Percentiles rank a stretch among this genome's conserved stretches.
phyloP scores from a whole-genome alignment of 768 basidiomycete species.

The Mycena haematopus region DNA sequence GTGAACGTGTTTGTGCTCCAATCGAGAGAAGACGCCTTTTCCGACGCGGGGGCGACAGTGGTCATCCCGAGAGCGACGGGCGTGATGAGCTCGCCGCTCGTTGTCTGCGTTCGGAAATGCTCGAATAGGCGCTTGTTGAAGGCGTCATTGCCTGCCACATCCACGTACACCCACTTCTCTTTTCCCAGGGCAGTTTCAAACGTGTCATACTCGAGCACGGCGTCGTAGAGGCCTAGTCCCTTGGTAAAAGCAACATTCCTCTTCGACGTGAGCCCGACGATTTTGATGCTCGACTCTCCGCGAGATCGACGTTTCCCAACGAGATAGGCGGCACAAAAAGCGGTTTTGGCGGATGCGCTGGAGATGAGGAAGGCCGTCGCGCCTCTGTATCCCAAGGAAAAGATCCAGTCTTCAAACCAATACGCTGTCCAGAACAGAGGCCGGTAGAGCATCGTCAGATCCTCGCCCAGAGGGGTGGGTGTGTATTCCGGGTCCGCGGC shows the following conservation, averaged over 20 bases:
- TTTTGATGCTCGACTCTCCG: conserved; percentile 40
- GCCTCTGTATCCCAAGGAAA: conserved; percentile 54
- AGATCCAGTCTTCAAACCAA: conserved; percentile 78
- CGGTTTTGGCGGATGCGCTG: conserved; percentile 76
- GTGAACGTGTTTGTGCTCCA: conserved; percentile 49
- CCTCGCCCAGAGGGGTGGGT: conserved; percentile 54
- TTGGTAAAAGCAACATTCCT: conserved; percentile 62
- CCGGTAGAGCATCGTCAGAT: conserved; percentile 73
- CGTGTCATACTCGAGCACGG: conserved; percentile 60
- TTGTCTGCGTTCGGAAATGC: conserved; percentile 47
- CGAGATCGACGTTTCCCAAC: conserved; percentile 51
- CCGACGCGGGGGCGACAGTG: conserved; percentile 55
- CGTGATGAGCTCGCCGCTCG: conserved; percentile 44
- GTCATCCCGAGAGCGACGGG: conserved; percentile 62
- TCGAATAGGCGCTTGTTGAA: conserved; percentile 53
- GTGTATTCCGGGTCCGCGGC: conserved; percentile 60
- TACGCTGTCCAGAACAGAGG: conserved; percentile 80
- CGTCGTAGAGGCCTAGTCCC: conserved; percentile 60
- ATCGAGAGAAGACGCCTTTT: conserved; percentile 37
- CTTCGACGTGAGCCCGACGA: conserved; percentile 68
- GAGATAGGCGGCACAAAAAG: conserved; percentile 71
- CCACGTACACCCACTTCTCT: conserved; percentile 62
- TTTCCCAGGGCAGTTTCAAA: conserved; percentile 43
- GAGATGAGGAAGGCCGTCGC: conserved; percentile 61
- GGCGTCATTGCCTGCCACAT: conserved; percentile 63